Evolutionary conservation across 768 basidiomycete genomes (phyloP).

Genomic region (Tricholoma flavovirens): DNA sequence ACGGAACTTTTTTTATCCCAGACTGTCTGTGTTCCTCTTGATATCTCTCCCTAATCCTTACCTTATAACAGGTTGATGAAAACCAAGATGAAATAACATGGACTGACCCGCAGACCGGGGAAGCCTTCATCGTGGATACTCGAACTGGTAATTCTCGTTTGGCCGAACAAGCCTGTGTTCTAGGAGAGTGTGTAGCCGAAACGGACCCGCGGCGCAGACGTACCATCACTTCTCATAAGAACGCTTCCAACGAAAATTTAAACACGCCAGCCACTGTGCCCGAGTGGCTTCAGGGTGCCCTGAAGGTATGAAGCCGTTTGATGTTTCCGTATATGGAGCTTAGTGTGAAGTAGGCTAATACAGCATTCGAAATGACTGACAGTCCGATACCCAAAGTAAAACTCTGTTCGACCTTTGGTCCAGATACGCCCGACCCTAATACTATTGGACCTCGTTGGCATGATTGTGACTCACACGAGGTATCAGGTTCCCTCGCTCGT

Average conservation of each 20-base stretch:
- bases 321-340: background rate
- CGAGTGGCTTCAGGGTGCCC: conserved; percentile 57
- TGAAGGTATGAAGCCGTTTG: conserved; percentile 38
- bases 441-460: background rate
- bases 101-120: conserved; percentile 59
- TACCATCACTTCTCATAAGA: conserved; percentile 20
- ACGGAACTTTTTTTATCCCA: background rate
- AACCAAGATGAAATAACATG: conserved; percentile 38
- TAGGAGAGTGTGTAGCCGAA: background rate
- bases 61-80: conserved; percentile 14
- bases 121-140: conserved; percentile 55
- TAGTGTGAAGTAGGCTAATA: conserved; percentile 40
- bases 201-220: conserved; percentile 16
- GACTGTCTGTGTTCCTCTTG: conserved; percentile 2
- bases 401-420: conserved; percentile 12
- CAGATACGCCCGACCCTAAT: background rate
- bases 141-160: conserved; percentile 65
- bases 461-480: background rate
- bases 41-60: background rate
- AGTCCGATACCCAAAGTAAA: conserved; percentile 37
- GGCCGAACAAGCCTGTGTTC: conserved; percentile 14
- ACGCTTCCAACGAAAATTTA: conserved; percentile 12
- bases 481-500: conserved; percentile 15
- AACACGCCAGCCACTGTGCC: conserved; percentile 29
- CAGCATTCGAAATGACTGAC: conserved; percentile 46